Percentiles rank a stretch among this genome's conserved stretches.
phyloP scores from a whole-genome alignment of 768 basidiomycete genomes.

The Russula olivacea region DNA sequence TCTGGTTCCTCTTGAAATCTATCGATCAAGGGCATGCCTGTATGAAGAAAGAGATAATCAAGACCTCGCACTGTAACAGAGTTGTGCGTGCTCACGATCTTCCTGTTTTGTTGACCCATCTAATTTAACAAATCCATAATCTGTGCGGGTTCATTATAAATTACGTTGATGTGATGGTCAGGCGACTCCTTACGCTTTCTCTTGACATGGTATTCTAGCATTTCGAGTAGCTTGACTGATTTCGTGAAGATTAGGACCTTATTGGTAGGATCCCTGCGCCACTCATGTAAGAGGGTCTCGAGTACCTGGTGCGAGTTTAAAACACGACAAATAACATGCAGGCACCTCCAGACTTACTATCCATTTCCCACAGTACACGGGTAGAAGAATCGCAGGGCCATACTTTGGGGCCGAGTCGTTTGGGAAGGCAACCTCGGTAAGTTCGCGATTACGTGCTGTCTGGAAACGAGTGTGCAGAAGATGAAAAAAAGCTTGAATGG shows the following conservation, averaged over 20 bases:
- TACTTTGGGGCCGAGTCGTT: constrained; percentile 51
- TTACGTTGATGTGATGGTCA: constrained; percentile 21
- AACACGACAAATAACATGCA: background rate
- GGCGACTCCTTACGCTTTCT: constrained; percentile 39
- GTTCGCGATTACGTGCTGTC: constrained; percentile 52
- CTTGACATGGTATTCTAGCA: constrained; percentile 74
- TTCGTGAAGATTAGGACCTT: constrained; percentile 95
- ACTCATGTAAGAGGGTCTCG: constrained; percentile 55
- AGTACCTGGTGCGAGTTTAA: constrained; percentile 48
- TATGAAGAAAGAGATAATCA: background rate
- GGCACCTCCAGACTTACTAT: constrained; percentile 40
- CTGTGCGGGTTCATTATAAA: constrained; percentile 24
- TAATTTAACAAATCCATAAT: constrained; percentile 60
- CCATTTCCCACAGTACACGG: constrained; percentile 82
- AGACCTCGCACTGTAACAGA: background rate
- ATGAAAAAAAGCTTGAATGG: background rate
- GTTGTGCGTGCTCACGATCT: constrained; percentile 48
- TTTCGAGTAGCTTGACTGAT: constrained; percentile 82
- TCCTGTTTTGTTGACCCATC: constrained; percentile 69
- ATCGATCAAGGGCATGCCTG: constrained; percentile 86
- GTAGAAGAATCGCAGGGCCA: constrained; percentile 54
- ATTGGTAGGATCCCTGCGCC: constrained; percentile 59
- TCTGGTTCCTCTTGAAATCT: constrained; percentile 68
- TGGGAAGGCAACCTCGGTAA: constrained; percentile 61
- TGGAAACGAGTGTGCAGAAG: constrained; percentile 20